Percentiles rank a stretch among this genome's conserved stretches.
Conservation (phyloP, 2,329 filamentous ascomycete genomes). For the Colletotrichum neosansevieriae region DNA sequence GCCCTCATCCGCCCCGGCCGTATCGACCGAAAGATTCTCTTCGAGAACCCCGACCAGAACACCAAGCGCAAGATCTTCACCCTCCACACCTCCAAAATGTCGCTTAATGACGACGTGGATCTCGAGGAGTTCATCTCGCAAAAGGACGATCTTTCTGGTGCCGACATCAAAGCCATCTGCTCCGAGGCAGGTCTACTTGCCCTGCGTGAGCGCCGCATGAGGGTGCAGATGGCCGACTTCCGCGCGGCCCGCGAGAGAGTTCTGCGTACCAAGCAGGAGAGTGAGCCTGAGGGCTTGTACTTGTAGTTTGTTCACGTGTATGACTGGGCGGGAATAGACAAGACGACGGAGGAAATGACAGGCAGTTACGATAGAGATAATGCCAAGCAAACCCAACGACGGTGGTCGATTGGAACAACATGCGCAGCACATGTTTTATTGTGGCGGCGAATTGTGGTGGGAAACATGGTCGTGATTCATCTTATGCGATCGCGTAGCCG, state of each 20-base stretch:
- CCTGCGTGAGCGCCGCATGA: slow-evolving; percentile 93
- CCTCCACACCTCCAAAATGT: slow-evolving; percentile 99
- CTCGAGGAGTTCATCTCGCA: slow-evolving; percentile 98
- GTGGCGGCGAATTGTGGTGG: no score
- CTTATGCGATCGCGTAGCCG: no score
- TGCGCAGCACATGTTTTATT: no score
- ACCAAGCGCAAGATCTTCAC: slow-evolving; percentile 98
- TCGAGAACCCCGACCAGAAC: slow-evolving; percentile 80
- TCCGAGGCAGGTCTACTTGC: slow-evolving; percentile 96
- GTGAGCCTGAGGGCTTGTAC: slow-evolving; percentile 97
- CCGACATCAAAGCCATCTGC: slow-evolving; percentile 99
- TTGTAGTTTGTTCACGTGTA: slow-evolving; percentile 71
- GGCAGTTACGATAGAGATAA: slow-evolving; percentile 37
- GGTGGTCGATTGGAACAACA: no score
- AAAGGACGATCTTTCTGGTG: slow-evolving; percentile 96
- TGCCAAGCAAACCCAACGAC: slow-evolving; percentile 25
- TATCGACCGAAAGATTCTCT: slow-evolving; percentile 97
- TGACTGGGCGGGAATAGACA: slow-evolving; percentile 12
- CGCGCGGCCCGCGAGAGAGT: slow-evolving; percentile 91
- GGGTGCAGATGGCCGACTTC: slow-evolving; percentile 99
- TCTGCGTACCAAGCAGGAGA: slow-evolving; percentile 98
- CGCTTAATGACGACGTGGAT: slow-evolving; percentile 94
- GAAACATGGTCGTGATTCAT: no score
- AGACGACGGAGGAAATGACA: background rate
- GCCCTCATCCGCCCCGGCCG: slow-evolving; percentile 95